A percentile compares a stretch with the other conserved stretches of the same genome.
Evolutionary conservation across 2,329 filamentous ascomycete species (phyloP).

Genomic region (Ascochyta fabae): DNA sequence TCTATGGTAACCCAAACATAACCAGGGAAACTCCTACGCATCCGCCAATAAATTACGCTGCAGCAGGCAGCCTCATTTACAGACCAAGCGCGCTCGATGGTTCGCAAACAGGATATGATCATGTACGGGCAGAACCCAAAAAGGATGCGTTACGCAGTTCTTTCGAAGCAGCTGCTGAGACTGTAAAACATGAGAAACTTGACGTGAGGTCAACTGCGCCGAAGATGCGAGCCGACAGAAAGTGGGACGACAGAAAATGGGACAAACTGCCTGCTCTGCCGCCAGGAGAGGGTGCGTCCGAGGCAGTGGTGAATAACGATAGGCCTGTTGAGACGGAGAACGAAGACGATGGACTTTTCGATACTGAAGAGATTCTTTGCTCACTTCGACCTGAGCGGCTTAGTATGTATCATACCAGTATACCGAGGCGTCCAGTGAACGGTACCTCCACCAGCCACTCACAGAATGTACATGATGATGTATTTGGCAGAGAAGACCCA

Average conservation of each 20-base stretch:
- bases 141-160: not conserved
- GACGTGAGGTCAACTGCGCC: not conserved
- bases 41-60: not conserved
- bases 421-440: not conserved
- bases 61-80: not conserved
- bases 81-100: constrained; percentile 5
- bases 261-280: constrained; percentile 2
- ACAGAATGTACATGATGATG: not conserved
- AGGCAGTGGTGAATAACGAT: not conserved
- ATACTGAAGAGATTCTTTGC: constrained; percentile 2
- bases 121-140: not conserved
- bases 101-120: not conserved
- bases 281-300: not conserved
- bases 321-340: not conserved
- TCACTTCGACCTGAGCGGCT: constrained; percentile 8
- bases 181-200: rapidly evolving
- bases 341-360: not conserved
- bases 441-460: not conserved
- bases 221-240: not conserved
- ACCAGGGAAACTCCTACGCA: not conserved
- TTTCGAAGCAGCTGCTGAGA: not conserved
- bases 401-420: not conserved
- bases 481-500: too few relatives aligned
- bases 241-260: constrained; percentile 9
- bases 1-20: constrained; percentile 4